Conservation (phyloP, 108 stramenopile genomes). For the Poteriospumella lacustris region DNA sequence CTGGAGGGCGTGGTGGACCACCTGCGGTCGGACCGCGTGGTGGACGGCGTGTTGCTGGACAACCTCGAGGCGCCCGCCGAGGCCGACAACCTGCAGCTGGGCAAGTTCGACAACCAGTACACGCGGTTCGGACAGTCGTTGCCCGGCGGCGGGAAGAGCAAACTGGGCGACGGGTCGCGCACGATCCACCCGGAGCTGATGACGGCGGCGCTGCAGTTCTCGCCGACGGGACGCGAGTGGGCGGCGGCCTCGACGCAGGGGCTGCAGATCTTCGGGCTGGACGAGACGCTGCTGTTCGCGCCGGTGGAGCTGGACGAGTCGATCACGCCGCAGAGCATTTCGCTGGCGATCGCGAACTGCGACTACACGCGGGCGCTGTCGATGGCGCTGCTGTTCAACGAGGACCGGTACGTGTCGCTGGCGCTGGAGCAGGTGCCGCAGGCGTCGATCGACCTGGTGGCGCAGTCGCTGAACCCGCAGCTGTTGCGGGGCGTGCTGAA, state of each 20-base stretch:
- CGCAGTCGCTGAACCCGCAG: not conserved
- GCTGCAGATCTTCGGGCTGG: slow-evolving; percentile 50
- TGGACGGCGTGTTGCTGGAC: slow-evolving; percentile 41
- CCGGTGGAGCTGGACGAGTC: slow-evolving; percentile 49
- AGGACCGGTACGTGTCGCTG: slow-evolving; percentile 19
- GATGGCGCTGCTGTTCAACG: slow-evolving; percentile 53
- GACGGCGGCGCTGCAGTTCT: slow-evolving; percentile 42
- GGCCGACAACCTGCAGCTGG: slow-evolving; percentile 30
- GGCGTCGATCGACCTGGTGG: slow-evolving; percentile 29
- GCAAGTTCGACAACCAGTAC: not conserved
- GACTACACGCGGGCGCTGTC: slow-evolving; percentile 38
- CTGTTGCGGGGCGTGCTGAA: slow-evolving; percentile 1
- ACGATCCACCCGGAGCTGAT: slow-evolving; percentile 38
- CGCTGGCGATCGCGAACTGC: slow-evolving; percentile 28
- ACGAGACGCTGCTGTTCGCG: slow-evolving; percentile 53
- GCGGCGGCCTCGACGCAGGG: slow-evolving; percentile 55
- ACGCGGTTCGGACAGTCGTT: slow-evolving; percentile 31
- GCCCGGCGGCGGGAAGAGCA: not conserved
- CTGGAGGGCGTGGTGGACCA: slow-evolving; percentile 44
- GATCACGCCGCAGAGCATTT: slow-evolving; percentile 32
- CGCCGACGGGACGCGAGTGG: slow-evolving; percentile 56
- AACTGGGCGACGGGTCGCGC: not conserved
- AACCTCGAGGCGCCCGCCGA: slow-evolving; percentile 27
- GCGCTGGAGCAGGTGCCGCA: slow-evolving; percentile 41
- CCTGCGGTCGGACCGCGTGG: slow-evolving; percentile 40